phyloP scores from a whole-genome alignment of 2,329 filamentous ascomycete species.

The Elsinoe perseae region DNA sequence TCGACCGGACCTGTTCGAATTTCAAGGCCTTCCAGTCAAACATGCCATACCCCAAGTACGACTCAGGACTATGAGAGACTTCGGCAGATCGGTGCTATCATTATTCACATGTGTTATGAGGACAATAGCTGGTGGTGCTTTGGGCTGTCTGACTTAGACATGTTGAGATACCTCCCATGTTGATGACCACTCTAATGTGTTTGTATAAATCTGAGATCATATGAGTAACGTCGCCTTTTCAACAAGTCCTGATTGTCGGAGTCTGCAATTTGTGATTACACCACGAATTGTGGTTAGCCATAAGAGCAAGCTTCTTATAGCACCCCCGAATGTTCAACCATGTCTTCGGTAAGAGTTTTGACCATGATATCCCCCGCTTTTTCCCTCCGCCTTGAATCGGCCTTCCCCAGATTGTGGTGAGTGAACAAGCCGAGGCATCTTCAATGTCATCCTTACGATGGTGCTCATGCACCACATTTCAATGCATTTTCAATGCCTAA shows the following conservation, averaged over 20 bases:
- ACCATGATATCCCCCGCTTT: neutral
- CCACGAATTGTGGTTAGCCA: no score
- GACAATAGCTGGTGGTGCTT: neutral
- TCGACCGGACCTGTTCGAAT: conserved; percentile 27
- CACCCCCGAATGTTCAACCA: neutral
- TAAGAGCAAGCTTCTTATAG: no score
- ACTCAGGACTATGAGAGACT: conserved; percentile 32
- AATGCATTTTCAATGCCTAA: neutral
- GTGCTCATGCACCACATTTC: neutral
- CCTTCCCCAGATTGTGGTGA: neutral
- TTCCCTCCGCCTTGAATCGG: neutral
- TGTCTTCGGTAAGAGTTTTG: neutral
- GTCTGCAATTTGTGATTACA: no score
- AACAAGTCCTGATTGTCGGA: no score
- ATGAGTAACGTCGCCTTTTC: neutral
- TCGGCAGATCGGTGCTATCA: neutral
- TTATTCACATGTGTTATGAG: neutral
- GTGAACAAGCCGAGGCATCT: conserved; percentile 6
- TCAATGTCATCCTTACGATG: neutral
- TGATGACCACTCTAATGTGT: conserved; percentile 3
- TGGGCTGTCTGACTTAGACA: neutral
- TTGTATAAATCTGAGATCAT: neutral
- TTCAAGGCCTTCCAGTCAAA: conserved; percentile 31
- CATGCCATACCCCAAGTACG: conserved; percentile 31
- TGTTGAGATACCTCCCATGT: neutral